phyloP scores from a whole-genome alignment of 2,329 filamentous ascomycete genomes.

The Apiospora kogelbergensis region DNA sequence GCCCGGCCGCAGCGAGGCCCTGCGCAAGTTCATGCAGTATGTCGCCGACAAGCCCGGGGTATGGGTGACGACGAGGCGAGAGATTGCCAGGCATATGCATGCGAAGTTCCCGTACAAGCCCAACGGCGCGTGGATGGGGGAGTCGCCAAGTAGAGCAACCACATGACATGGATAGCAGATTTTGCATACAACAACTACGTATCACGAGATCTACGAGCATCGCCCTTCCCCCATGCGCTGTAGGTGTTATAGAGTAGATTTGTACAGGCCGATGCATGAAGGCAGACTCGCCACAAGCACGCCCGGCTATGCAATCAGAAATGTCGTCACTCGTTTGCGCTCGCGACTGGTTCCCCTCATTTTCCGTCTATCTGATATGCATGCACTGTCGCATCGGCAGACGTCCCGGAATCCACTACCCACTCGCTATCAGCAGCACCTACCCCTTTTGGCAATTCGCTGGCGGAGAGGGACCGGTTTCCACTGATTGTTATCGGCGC shows the following conservation, averaged over 20 bases:
- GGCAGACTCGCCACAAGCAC: too few species aligned
- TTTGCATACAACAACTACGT: too few species aligned
- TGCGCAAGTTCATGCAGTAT: slow-evolving; percentile 40
- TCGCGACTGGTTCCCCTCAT: neutral
- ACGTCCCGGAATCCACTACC: neutral
- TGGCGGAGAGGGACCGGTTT: neutral
- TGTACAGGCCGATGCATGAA: too few species aligned
- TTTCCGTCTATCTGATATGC: neutral
- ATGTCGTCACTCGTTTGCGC: neutral
- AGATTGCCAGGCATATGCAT: slow-evolving; percentile 42
- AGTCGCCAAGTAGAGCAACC: neutral
- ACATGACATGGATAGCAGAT: neutral
- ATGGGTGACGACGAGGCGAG: slow-evolving; percentile 42
- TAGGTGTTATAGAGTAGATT: too few species aligned
- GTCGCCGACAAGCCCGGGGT: slow-evolving; percentile 38
- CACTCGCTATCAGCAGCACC: slow-evolving; percentile 3
- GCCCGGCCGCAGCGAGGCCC: slow-evolving; percentile 36
- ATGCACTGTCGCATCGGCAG: neutral
- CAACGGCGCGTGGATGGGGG: slow-evolving; percentile 19
- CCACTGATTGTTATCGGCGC: neutral
- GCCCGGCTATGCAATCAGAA: too few species aligned
- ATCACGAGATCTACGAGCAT: too few species aligned
- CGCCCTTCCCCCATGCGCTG: too few species aligned
- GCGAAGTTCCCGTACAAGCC: slow-evolving; percentile 37
- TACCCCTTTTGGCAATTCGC: slow-evolving; percentile 4